phyloP scores from a whole-genome alignment of 2,329 filamentous ascomycete species.

The Colletotrichum sp. region DNA sequence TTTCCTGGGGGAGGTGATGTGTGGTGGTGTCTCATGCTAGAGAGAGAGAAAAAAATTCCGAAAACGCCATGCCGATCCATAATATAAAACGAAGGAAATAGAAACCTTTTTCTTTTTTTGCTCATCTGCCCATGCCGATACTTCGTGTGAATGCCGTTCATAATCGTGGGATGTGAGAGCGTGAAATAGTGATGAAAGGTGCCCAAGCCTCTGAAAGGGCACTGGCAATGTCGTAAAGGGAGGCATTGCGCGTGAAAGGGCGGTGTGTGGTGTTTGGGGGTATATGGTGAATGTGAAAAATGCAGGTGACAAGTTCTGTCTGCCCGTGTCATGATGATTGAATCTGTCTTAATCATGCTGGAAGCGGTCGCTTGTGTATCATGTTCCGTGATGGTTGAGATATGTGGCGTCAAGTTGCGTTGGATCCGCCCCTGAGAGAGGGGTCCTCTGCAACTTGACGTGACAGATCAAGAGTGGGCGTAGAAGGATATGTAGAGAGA shows the following conservation, averaged over 20 bases:
- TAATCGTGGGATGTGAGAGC: constrained; percentile 6
- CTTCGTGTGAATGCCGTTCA: constrained; percentile 17
- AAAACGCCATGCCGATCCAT: constrained; percentile 10
- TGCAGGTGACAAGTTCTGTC: not conserved
- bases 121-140: constrained; percentile 8
- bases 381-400: not conserved
- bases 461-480: not conserved
- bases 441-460: not conserved
- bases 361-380: not conserved
- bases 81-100: not conserved
- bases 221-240: not conserved
- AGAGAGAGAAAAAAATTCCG: not conserved
- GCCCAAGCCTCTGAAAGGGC: constrained; percentile 9
- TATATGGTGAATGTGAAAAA: not conserved
- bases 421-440: not conserved
- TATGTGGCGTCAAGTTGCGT: not conserved
- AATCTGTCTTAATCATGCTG: not conserved
- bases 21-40: not conserved
- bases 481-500: not conserved
- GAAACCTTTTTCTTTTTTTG: constrained; percentile 9
- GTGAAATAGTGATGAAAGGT: not conserved
- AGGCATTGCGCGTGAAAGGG: not conserved
- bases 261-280: not conserved
- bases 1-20: not conserved
- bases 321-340: not conserved